These are phyloP conservation scores for Hypoxylon rubiginosum DNA, from an alignment of 2,329 filamentous ascomycete genomes.

Conservation along the genomic window DNA sequence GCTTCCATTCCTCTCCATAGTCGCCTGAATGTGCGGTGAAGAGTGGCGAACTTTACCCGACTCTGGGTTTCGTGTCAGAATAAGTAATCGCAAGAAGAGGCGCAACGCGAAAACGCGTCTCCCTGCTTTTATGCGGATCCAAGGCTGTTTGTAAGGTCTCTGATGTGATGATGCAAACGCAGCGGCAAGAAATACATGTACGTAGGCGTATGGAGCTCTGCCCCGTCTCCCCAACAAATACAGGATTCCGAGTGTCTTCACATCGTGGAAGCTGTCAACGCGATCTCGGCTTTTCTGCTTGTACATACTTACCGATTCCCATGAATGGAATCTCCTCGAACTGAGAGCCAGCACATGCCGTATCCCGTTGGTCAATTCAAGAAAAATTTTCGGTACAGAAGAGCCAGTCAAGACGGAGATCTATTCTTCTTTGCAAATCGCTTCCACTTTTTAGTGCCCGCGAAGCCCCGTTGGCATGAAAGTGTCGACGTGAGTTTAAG, in stretches of 20 bases:
- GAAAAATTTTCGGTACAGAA: slow-evolving; percentile 18
- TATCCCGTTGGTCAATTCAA: slow-evolving; percentile 41
- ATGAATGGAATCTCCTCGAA: slow-evolving; percentile 36
- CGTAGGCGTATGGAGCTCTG: slow-evolving; percentile 17
- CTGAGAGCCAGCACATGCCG: slow-evolving; percentile 25
- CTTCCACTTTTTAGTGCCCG: slow-evolving; percentile 37
- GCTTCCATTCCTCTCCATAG: background rate
- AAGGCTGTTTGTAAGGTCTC: slow-evolving; percentile 13
- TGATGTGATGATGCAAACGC: slow-evolving; percentile 33
- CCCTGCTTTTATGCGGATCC: slow-evolving; percentile 25
- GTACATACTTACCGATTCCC: slow-evolving; percentile 14
- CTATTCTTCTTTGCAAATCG: slow-evolving; percentile 34
- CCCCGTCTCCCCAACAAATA: slow-evolving; percentile 29
- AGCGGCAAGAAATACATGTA: slow-evolving; percentile 26
- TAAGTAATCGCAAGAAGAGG: background rate
- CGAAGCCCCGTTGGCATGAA: slow-evolving; percentile 33
- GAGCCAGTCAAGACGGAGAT: slow-evolving; percentile 34
- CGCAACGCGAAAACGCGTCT: slow-evolving; percentile 25
- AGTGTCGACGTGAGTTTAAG: slow-evolving; percentile 41
- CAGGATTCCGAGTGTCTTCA: slow-evolving; percentile 14
- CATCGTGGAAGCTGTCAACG: slow-evolving; percentile 35
- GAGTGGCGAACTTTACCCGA: slow-evolving; percentile 34
- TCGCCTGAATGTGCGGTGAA: slow-evolving; percentile 35
- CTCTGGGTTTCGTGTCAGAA: slow-evolving; percentile 6
- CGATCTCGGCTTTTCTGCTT: slow-evolving; percentile 31